These are phyloP conservation scores for Podila epicladia DNA, from an alignment of 192 early-diverging fungal genomes.

Conservation along the genomic window DNA sequence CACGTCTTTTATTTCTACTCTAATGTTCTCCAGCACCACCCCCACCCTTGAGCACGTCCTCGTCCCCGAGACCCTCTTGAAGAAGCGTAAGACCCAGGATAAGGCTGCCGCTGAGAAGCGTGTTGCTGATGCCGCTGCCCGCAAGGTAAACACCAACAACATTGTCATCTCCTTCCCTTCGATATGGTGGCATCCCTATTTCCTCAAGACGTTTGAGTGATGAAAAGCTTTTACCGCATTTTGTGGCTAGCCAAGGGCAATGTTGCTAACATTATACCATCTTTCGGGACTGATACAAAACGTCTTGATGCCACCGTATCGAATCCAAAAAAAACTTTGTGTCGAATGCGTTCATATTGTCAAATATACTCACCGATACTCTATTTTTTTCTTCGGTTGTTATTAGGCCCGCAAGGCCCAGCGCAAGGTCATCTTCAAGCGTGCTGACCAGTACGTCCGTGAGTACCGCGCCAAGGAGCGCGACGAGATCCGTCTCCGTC, in stretches of 20 bases:
- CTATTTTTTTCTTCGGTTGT: constrained; percentile 4
- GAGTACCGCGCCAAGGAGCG: constrained; percentile 94
- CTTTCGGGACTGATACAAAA: constrained; percentile 91
- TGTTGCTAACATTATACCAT: constrained; percentile 67
- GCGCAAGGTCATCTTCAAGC: constrained; percentile 98
- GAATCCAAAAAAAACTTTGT: constrained; percentile 3
- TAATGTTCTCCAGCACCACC: constrained; percentile 47
- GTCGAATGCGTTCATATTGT: too few relatives aligned
- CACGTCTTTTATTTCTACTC: constrained; percentile 1
- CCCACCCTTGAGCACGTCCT: constrained; percentile 71
- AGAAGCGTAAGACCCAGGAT: constrained; percentile 83
- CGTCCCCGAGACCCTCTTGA: constrained; percentile 88
- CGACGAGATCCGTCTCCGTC: constrained; percentile 90
- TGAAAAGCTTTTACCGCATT: constrained; percentile 19
- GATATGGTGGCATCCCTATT: too few relatives aligned
- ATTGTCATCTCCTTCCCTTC: background rate
- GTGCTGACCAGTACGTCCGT: constrained; percentile 98
- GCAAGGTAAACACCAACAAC: constrained; percentile 54
- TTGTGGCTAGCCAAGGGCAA: constrained; percentile 54
- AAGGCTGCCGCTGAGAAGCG: constrained; percentile 74
- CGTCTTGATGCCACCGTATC: too few relatives aligned
- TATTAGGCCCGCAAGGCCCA: constrained; percentile 62
- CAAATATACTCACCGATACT: too few relatives aligned
- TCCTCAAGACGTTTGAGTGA: constrained; percentile 1
- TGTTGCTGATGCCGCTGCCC: constrained; percentile 59